A percentile compares a stretch with the other conserved stretches of the same genome.
phyloP scores from a whole-genome alignment of 2,329 filamentous ascomycete genomes.

The Magnaporthales sp. region DNA sequence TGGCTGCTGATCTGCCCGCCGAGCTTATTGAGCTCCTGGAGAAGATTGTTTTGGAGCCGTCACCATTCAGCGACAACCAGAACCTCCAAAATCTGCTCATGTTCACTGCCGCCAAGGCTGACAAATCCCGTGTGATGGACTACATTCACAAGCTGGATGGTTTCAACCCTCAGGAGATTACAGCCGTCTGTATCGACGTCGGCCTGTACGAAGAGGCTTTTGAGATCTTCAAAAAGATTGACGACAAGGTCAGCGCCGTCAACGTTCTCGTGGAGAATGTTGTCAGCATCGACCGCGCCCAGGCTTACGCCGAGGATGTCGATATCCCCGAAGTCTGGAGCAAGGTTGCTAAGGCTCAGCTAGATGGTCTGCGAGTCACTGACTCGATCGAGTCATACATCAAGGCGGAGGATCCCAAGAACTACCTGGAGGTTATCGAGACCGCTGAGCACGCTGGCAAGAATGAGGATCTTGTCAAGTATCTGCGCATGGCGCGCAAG shows the following conservation, averaged over 20 bases:
- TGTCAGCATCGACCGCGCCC: conserved; percentile 94
- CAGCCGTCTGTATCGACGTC: conserved; percentile 85
- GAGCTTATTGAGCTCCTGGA: conserved; percentile 96
- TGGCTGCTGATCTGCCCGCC: conserved; percentile 80
- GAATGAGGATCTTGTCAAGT: conserved; percentile 96
- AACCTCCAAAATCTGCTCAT: conserved; percentile 94
- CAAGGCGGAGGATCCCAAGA: conserved; percentile 83
- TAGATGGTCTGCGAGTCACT: conserved; percentile 85
- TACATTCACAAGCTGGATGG: conserved; percentile 89
- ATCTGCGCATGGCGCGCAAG: conserved; percentile 93
- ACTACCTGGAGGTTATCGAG: conserved; percentile 94
- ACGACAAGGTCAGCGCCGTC: conserved; percentile 77
- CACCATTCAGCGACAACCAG: conserved; percentile 93
- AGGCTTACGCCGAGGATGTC: conserved; percentile 90
- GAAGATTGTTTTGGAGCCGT: conserved; percentile 99
- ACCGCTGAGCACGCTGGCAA: conserved; percentile 92
- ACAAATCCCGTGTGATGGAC: conserved; percentile 89
- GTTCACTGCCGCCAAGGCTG: conserved; percentile 92
- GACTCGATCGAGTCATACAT: conserved; percentile 98
- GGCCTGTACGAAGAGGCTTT: conserved; percentile 95
- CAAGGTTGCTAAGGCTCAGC: conserved; percentile 93
- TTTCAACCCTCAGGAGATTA: conserved; percentile 89
- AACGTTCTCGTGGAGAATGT: conserved; percentile 93
- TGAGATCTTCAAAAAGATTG: conserved; percentile 97
- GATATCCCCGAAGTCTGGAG: conserved; percentile 96